Evolutionary conservation across 1,139 yeast species (phyloP).

Genomic region (Candida anutae): DNA sequence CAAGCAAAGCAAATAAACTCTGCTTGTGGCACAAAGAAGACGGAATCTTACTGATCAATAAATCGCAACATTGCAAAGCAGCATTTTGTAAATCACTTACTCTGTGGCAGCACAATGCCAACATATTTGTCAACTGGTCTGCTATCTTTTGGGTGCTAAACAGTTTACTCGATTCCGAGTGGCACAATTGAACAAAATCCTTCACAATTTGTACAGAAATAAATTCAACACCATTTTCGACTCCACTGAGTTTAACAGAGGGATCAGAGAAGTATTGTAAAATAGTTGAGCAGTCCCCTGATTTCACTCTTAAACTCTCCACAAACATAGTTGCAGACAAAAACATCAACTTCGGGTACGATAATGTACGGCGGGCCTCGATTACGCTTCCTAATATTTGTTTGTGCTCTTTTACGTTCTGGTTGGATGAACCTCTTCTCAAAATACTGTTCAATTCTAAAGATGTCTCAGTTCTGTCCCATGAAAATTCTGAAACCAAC

Average conservation of each 20-base stretch:
- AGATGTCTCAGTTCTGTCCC: conserved; percentile 86
- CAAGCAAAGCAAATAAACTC: conserved; percentile 72
- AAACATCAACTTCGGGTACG: conserved; percentile 82
- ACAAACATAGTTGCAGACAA: conserved; percentile 73
- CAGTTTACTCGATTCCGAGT: conserved; percentile 39
- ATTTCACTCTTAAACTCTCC: conserved; percentile 69
- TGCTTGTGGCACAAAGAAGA: conserved; percentile 69
- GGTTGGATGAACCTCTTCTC: conserved; percentile 82
- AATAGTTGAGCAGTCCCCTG: conserved; percentile 74
- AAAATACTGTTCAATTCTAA: conserved; percentile 86
- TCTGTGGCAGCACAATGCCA: conserved; percentile 72
- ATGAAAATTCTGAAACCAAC: conserved; percentile 77
- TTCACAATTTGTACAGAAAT: conserved; percentile 56
- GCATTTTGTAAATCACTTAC: conserved; percentile 68
- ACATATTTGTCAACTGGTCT: conserved; percentile 58
- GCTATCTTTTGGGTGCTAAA: conserved; percentile 60
- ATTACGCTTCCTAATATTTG: conserved; percentile 45
- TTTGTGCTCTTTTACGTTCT: conserved; percentile 71
- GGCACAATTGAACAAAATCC: conserved; percentile 44
- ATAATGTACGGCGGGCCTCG: conserved; percentile 48
- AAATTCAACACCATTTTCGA: conserved; percentile 62
- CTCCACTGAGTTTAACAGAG: conserved; percentile 61
- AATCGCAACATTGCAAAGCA: conserved; percentile 73
- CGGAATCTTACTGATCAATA: conserved; percentile 63
- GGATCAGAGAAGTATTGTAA: conserved; percentile 83